phyloP scores from a whole-genome alignment of 2,329 filamentous ascomycete genomes.

The Domatiomyces catenatus region DNA sequence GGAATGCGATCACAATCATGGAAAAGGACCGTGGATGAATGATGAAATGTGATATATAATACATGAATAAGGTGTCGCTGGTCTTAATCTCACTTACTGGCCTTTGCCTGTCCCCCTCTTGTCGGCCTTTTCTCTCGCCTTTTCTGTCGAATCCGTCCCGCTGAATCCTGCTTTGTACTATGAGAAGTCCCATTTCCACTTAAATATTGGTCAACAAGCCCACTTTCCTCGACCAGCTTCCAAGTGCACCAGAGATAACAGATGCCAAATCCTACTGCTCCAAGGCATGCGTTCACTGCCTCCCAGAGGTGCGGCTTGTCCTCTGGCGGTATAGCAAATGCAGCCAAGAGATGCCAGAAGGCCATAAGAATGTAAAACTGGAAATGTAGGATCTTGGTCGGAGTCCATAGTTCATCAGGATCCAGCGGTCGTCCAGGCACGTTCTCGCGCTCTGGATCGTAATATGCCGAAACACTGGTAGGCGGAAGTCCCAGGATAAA shows the following conservation, averaged over 20 bases:
- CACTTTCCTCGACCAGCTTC: conserved; percentile 32
- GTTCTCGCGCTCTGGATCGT: conserved; percentile 14
- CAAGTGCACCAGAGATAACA: conserved; percentile 87
- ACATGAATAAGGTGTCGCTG: neutral
- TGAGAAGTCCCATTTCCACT: neutral
- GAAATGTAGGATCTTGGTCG: conserved; percentile 54
- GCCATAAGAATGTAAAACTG: conserved; percentile 64
- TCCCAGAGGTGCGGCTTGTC: conserved; percentile 89
- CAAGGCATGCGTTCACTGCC: conserved; percentile 74
- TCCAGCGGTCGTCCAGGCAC: conserved; percentile 11
- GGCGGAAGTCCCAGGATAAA: conserved; percentile 82
- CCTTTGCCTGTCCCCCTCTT: neutral
- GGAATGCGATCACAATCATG: neutral
- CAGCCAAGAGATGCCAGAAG: conserved; percentile 65
- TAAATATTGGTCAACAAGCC: conserved; percentile 13
- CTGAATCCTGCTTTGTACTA: neutral
- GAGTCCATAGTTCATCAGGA: conserved; percentile 13
- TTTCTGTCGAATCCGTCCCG: conserved; percentile 1
- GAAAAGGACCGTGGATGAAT: neutral
- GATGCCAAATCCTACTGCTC: conserved; percentile 67
- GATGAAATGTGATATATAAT: neutral
- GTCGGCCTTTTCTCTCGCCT: neutral
- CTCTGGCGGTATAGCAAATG: conserved; percentile 49
- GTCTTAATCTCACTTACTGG: neutral
- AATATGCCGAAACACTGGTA: conserved; percentile 24